These are phyloP conservation scores for Aspergillus latus DNA, from an alignment of 2,329 filamentous ascomycete genomes.

Conservation along the genomic window DNA sequence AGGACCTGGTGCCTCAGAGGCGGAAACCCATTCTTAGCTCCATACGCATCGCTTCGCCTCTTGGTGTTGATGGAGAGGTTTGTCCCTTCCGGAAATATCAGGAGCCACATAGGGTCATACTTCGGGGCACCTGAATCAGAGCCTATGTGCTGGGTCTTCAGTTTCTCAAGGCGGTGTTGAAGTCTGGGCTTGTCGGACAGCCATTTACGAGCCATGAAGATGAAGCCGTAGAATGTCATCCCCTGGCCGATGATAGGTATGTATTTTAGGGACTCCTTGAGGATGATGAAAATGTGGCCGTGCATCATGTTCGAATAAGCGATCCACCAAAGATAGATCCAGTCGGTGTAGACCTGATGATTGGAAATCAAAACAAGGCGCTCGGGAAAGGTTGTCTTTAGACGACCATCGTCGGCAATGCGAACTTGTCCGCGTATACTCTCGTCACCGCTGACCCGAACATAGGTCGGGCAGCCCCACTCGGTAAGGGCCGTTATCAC, in stretches of 20 bases:
- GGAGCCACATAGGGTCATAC: conserved; percentile 64
- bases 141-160: conserved; percentile 53
- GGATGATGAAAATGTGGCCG: conserved; percentile 65
- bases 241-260: conserved; percentile 63
- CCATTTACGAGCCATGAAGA: conserved; percentile 65
- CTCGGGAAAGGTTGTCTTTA: conserved; percentile 61
- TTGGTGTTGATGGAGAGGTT: conserved; percentile 60
- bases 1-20: conserved; percentile 60
- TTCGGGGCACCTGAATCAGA: conserved; percentile 48
- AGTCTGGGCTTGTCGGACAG: conserved; percentile 60
- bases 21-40: conserved; percentile 56
- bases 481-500: conserved; percentile 62
- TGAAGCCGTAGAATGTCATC: conserved; percentile 66
- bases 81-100: conserved; percentile 66
- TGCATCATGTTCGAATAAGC: conserved; percentile 66
- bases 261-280: conserved; percentile 65
- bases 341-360: conserved; percentile 68
- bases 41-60: conserved; percentile 57
- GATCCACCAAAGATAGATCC: conserved; percentile 69
- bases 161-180: conserved; percentile 55
- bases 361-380: conserved; percentile 64
- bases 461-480: conserved; percentile 63
- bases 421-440: conserved; percentile 60
- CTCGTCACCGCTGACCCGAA: conserved; percentile 62
- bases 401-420: conserved; percentile 56